These are phyloP conservation scores for Populus hybrid DNA, from an alignment of 441 rosid species.

Conservation along the genomic window DNA sequence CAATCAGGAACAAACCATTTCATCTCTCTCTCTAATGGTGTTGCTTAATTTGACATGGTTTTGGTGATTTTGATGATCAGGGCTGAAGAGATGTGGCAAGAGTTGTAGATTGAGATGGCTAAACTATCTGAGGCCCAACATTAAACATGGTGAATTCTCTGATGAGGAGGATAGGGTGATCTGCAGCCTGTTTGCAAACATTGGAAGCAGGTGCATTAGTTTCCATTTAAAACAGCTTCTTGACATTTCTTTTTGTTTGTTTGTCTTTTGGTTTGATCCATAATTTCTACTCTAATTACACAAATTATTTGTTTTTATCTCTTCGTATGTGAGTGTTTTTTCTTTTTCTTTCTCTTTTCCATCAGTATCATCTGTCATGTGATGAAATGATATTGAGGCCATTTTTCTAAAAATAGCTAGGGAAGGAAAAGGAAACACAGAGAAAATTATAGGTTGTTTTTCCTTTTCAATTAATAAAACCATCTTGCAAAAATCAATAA, in stretches of 20 bases:
- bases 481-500: conserved; percentile 18
- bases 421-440: conserved; percentile 9
- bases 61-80: conserved; percentile 23
- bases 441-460: neutral
- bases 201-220: conserved; percentile 56
- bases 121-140: conserved; percentile 66
- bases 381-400: conserved; percentile 3
- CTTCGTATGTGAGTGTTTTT: neutral
- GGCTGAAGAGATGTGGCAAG: conserved; percentile 65
- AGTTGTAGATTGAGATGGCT: conserved; percentile 74
- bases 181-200: conserved; percentile 46
- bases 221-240: neutral
- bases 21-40: neutral
- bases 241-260: neutral
- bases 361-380: neutral
- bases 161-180: conserved; percentile 56
- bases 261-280: neutral
- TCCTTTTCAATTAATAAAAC: neutral
- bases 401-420: conserved; percentile 17
- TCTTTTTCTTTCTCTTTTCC: neutral
- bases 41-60: neutral
- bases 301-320: neutral
- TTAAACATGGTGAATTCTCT: conserved; percentile 64
- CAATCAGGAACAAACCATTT: neutral
- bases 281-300: neutral